Conservation (phyloP, 2,329 filamentous ascomycete species). For the Penicillium sp. region DNA sequence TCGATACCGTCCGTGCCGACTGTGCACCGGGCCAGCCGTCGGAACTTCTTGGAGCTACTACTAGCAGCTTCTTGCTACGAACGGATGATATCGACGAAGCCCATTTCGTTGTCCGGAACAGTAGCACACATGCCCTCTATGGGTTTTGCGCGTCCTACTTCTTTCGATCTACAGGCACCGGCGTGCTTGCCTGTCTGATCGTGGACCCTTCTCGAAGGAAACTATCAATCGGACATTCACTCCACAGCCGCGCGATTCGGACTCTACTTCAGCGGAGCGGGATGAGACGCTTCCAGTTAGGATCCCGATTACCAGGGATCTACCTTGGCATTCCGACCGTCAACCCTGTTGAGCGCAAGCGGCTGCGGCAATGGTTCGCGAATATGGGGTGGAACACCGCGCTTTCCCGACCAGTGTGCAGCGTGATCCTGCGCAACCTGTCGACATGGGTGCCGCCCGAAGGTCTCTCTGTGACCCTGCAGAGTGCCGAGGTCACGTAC, state of each 20-base stretch:
- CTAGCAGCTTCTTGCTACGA: slow-evolving; percentile 72
- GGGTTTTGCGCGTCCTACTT: slow-evolving; percentile 91
- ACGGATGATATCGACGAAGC: slow-evolving; percentile 70
- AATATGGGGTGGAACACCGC: slow-evolving; percentile 82
- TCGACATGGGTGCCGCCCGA: slow-evolving; percentile 71
- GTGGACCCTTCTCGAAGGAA: slow-evolving; percentile 84
- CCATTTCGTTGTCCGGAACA: slow-evolving; percentile 91
- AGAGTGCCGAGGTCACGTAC: slow-evolving; percentile 71
- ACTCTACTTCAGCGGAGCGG: slow-evolving; percentile 68
- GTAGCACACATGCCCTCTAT: slow-evolving; percentile 84
- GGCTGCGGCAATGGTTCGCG: slow-evolving; percentile 76
- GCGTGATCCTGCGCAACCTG: slow-evolving; percentile 72
- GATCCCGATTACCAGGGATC: slow-evolving; percentile 75
- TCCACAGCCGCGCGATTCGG: slow-evolving; percentile 81
- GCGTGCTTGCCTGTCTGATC: slow-evolving; percentile 80
- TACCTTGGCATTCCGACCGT: slow-evolving; percentile 79
- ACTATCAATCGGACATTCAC: slow-evolving; percentile 82
- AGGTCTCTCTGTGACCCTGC: slow-evolving; percentile 69
- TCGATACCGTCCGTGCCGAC: slow-evolving; percentile 66
- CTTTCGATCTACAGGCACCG: slow-evolving; percentile 65
- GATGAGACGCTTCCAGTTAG: slow-evolving; percentile 77
- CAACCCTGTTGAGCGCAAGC: slow-evolving; percentile 59
- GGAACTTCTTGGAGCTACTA: slow-evolving; percentile 65
- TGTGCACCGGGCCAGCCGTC: slow-evolving; percentile 61
- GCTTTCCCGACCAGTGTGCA: slow-evolving; percentile 62